Percentiles rank a stretch among this genome's conserved stretches.
These are phyloP conservation scores for Omphalotus olearius DNA, from an alignment of 1,284 basidiomycete genomes.

Conservation along the genomic window DNA sequence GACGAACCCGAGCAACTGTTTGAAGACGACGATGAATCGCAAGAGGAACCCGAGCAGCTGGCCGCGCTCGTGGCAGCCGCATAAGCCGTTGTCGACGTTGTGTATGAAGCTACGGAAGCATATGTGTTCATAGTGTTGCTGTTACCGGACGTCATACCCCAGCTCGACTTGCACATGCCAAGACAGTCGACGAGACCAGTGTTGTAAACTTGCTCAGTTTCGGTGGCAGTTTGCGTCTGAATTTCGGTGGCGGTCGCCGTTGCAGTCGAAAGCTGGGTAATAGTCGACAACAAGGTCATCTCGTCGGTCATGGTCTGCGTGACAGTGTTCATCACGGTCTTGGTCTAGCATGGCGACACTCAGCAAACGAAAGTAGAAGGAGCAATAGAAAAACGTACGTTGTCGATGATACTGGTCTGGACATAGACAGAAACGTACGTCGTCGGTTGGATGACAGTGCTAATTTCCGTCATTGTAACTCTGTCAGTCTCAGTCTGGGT, in stretches of 20 bases:
- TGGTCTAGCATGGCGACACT: slow-evolving; percentile 28
- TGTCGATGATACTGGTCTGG: slow-evolving; percentile 39
- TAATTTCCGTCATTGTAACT: slow-evolving; percentile 40
- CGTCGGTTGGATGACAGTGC: slow-evolving; percentile 40
- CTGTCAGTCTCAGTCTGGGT: slow-evolving; percentile 40
- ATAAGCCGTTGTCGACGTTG: slow-evolving; percentile 2
- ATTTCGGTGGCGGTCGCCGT: slow-evolving; percentile 10
- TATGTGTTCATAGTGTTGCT: slow-evolving; percentile 51
- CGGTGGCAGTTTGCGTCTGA: slow-evolving; percentile 35
- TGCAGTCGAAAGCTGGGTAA: slow-evolving; percentile 40
- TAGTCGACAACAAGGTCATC: slow-evolving; percentile 30
- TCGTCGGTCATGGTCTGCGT: slow-evolving; percentile 41
- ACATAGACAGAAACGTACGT: slow-evolving; percentile 39
- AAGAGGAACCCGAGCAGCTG: slow-evolving; percentile 10
- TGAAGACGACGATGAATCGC: slow-evolving; percentile 16
- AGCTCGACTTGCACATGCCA: slow-evolving; percentile 53
- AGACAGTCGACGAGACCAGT: slow-evolving; percentile 53
- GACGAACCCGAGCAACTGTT: slow-evolving; percentile 6
- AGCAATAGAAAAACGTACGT: slow-evolving; percentile 25
- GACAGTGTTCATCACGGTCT: slow-evolving; percentile 47
- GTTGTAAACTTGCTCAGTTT: slow-evolving; percentile 41
- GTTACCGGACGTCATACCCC: slow-evolving; percentile 48
- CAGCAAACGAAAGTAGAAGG: neutral
- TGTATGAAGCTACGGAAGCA: slow-evolving; percentile 20
- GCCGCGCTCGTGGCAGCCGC: slow-evolving; percentile 2